Evolutionary conservation across 2,329 filamentous ascomycete species (phyloP).

Genomic region (Penicillium capsulatum): DNA sequence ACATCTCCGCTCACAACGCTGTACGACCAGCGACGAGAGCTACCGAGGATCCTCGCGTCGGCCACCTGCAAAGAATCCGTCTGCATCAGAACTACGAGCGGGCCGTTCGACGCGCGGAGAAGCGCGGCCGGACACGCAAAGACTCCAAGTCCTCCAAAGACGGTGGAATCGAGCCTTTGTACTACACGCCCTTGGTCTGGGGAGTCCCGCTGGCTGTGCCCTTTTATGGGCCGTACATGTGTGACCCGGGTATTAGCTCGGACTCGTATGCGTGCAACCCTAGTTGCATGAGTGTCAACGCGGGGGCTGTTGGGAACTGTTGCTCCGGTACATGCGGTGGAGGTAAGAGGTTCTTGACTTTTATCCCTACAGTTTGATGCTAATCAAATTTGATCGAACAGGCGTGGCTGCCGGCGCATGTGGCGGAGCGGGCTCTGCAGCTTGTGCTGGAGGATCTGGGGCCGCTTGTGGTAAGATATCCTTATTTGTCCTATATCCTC

Average conservation of each 20-base stretch:
- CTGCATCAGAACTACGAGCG: constrained; percentile 51
- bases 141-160: constrained; percentile 28
- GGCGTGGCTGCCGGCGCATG: constrained; percentile 43
- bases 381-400: background rate
- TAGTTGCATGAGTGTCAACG: constrained; percentile 40
- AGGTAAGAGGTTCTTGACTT: constrained; percentile 18
- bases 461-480: constrained; percentile 33
- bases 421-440: constrained; percentile 39
- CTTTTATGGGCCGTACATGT: constrained; percentile 47
- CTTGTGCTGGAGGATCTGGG: constrained; percentile 24
- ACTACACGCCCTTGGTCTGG: constrained; percentile 39
- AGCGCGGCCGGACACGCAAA: constrained; percentile 27
- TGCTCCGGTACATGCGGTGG: constrained; percentile 43
- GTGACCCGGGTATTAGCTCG: constrained; percentile 41
- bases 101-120: constrained; percentile 31
- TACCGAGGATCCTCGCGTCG: constrained; percentile 12
- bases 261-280: constrained; percentile 45
- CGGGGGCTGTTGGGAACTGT: constrained; percentile 47
- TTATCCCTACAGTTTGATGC: background rate
- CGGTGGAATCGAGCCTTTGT: constrained; percentile 10
- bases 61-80: constrained; percentile 30
- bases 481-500: background rate
- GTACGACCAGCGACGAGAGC: constrained; percentile 40
- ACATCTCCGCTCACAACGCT: constrained; percentile 71
- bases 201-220: constrained; percentile 46